phyloP scores from a whole-genome alignment of 2,329 filamentous ascomycete genomes.

The Alternaria viburni region DNA sequence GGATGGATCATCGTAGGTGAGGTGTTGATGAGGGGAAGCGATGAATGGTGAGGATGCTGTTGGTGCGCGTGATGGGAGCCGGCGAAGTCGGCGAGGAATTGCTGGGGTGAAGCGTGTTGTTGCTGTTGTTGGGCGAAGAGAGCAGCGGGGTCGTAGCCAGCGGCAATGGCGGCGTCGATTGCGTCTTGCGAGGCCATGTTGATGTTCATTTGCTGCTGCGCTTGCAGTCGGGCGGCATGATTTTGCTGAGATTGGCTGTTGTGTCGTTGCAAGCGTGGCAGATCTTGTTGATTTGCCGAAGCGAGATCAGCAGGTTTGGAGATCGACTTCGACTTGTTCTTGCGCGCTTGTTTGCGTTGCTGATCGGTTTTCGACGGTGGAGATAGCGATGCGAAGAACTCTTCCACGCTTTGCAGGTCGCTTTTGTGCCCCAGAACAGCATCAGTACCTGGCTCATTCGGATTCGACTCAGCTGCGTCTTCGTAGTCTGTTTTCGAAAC shows the following conservation, averaged over 20 bases:
- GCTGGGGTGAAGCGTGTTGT: conserved; percentile 33
- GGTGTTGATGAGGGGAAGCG: conserved; percentile 49
- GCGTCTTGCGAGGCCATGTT: conserved; percentile 41
- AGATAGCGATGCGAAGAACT: conserved; percentile 85
- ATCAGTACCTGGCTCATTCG: conserved; percentile 82
- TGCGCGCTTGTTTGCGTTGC: conserved; percentile 59
- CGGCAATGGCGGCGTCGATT: conserved; percentile 32
- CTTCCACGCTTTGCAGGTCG: conserved; percentile 90
- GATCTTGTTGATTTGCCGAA: conserved; percentile 33
- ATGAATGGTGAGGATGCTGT: conserved; percentile 27
- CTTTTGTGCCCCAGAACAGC: conserved; percentile 87
- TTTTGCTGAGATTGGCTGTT: conserved; percentile 30
- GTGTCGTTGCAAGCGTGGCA: conserved; percentile 25
- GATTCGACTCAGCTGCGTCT: conserved; percentile 70
- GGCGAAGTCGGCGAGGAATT: conserved; percentile 54
- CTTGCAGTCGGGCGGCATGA: conserved; percentile 34
- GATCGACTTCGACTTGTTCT: conserved; percentile 47
- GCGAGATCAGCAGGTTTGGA: conserved; percentile 33
- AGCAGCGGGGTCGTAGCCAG: conserved; percentile 34
- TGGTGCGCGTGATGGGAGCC: conserved; percentile 53
- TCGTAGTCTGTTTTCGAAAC: conserved; percentile 85
- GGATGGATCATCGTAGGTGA: conserved; percentile 38
- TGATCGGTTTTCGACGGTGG: conserved; percentile 60
- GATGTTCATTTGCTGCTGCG: conserved; percentile 38
- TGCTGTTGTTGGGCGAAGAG: conserved; percentile 36